Percentiles rank a stretch among this genome's conserved stretches.
phyloP scores from a whole-genome alignment of 1,284 basidiomycete genomes.

The Moesziomyces globuligerus region DNA sequence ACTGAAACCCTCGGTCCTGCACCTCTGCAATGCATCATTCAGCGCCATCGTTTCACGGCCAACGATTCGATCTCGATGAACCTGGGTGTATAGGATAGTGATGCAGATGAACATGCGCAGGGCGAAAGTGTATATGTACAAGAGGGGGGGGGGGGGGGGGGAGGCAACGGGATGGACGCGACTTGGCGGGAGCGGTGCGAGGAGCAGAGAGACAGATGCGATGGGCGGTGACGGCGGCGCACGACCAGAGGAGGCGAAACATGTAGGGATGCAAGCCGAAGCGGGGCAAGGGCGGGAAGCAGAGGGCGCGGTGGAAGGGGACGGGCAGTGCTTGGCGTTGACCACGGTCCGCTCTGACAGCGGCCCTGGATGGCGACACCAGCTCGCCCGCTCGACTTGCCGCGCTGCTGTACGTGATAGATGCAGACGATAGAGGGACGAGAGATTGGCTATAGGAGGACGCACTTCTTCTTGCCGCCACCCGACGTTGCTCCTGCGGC shows the following conservation, averaged over 20 bases:
- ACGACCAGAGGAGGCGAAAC: neutral
- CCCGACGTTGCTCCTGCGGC: conserved; percentile 36
- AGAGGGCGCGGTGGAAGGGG: neutral
- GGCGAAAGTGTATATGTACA: conserved; percentile 8
- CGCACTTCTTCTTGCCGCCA: conserved; percentile 76
- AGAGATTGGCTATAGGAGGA: conserved; percentile 73
- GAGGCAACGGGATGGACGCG: too few species aligned
- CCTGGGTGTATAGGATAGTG: neutral
- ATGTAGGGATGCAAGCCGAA: neutral
- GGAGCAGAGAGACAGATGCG: neutral
- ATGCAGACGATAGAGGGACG: neutral
- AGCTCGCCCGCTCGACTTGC: neutral
- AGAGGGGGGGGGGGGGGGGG: too few species aligned
- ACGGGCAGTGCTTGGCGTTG: too few species aligned
- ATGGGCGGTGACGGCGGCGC: neutral
- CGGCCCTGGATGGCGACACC: conserved; percentile 7
- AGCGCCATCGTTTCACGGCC: too few species aligned
- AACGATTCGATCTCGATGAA: neutral
- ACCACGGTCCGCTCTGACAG: conserved; percentile 5
- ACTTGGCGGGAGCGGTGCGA: neutral
- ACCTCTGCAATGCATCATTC: neutral
- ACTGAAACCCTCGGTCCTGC: conserved; percentile 43
- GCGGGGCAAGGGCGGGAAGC: neutral
- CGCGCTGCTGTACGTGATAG: neutral
- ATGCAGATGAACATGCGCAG: conserved; percentile 6